Percentiles rank a stretch among this genome's conserved stretches.
Conservation (phyloP, 768 basidiomycete species). For the Cystofilobasidium macerans region DNA sequence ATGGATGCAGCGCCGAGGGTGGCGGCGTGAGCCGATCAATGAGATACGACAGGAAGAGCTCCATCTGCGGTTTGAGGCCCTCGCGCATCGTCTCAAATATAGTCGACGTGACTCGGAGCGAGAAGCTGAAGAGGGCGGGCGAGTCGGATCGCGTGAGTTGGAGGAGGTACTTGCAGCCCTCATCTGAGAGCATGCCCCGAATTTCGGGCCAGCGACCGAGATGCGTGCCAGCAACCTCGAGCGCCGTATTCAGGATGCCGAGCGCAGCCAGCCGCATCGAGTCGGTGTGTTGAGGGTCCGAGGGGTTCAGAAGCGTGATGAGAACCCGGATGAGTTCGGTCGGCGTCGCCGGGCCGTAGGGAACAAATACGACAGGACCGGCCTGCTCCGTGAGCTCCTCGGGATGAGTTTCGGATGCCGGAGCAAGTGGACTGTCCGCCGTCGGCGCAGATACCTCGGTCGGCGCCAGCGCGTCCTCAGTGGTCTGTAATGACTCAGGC, state of each 20-base stretch:
- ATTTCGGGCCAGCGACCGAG: constrained; percentile 71
- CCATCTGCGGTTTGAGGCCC: constrained; percentile 84
- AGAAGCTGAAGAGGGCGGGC: constrained; percentile 59
- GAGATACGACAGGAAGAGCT: constrained; percentile 85
- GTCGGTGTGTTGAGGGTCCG: constrained; percentile 88
- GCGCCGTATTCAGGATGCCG: constrained; percentile 70
- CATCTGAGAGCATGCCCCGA: constrained; percentile 63
- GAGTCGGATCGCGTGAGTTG: constrained; percentile 80
- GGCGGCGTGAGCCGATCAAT: constrained; percentile 71
- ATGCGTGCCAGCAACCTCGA: constrained; percentile 68
- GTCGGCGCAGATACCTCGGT: neutral
- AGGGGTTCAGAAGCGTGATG: constrained; percentile 88
- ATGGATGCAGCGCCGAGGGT: constrained; percentile 29
- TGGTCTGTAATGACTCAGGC: neutral
- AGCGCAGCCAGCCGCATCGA: constrained; percentile 84
- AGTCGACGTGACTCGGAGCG: constrained; percentile 75
- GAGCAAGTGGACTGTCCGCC: neutral
- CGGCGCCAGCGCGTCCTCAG: neutral
- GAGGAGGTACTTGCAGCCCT: constrained; percentile 92
- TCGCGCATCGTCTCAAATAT: constrained; percentile 76
- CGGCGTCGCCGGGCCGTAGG: constrained; percentile 84
- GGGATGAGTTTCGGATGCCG: neutral
- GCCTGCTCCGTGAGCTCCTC: neutral
- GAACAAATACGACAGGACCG: constrained; percentile 28
- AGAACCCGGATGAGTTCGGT: constrained; percentile 86